Percentiles rank a stretch among this genome's conserved stretches.
phyloP scores from a whole-genome alignment of 2,329 filamentous ascomycete genomes.

The Alternaria sp. region DNA sequence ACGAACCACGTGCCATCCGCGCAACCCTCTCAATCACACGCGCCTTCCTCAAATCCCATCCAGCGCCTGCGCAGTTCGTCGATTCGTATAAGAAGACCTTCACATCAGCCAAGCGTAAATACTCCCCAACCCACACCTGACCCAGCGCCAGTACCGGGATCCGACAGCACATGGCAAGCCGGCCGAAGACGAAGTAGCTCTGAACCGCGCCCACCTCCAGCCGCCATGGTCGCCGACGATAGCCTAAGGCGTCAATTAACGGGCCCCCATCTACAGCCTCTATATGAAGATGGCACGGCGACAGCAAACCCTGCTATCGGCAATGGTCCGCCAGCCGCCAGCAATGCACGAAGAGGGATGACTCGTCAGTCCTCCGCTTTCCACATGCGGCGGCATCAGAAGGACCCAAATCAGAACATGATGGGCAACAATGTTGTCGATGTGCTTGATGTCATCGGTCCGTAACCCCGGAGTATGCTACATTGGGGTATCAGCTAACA shows the following conservation, averaged over 20 bases:
- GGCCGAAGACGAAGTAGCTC: conserved; percentile 42
- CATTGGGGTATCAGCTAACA: conserved; percentile 37
- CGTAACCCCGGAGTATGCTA: conserved; percentile 27
- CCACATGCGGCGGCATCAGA: conserved; percentile 32
- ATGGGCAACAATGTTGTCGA: conserved; percentile 66
- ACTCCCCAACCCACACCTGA: conserved; percentile 3
- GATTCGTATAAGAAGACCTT: conserved; percentile 37
- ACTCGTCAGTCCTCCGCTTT: conserved; percentile 32
- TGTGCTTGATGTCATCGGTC: conserved; percentile 72
- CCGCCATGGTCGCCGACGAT: conserved; percentile 29
- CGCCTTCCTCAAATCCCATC: conserved; percentile 13
- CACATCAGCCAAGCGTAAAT: conserved; percentile 6
- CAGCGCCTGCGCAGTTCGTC: conserved; percentile 29
- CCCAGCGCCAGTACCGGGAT: conserved; percentile 1
- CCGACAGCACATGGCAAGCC: conserved; percentile 21
- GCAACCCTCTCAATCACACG: conserved; percentile 13
- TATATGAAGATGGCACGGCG: conserved; percentile 36
- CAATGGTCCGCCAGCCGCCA: conserved; percentile 19
- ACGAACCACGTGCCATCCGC: conserved; percentile 22
- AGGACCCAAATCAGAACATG: conserved; percentile 53
- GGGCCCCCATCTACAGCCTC: conserved; percentile 37
- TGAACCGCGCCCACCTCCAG: conserved; percentile 38
- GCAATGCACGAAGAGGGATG: conserved; percentile 24
- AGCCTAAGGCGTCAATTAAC: conserved; percentile 35
- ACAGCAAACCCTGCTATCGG: conserved; percentile 8